A percentile compares a stretch with the other conserved stretches of the same genome.
Conservation (phyloP, 2,329 filamentous ascomycete species). For the Penicillium sp. region DNA sequence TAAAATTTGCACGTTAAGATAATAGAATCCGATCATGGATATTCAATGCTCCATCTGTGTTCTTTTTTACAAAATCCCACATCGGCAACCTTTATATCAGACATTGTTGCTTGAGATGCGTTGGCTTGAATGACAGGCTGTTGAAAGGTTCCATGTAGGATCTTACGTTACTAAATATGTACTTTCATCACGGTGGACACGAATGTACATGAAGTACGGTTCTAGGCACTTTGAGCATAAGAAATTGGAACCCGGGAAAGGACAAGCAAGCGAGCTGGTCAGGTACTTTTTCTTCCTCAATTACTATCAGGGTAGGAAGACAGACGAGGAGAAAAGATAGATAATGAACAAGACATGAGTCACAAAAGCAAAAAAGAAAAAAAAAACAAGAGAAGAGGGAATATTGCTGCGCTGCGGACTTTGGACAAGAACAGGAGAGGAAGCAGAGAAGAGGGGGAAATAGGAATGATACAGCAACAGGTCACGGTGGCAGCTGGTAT, state of each 20-base stretch:
- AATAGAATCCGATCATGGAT: not conserved
- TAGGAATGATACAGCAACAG: conserved; percentile 25
- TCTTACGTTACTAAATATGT: too few species aligned
- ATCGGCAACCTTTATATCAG: too few species aligned
- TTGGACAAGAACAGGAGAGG: conserved; percentile 30
- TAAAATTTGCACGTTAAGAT: not conserved
- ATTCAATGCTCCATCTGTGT: not conserved
- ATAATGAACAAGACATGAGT: conserved; percentile 23
- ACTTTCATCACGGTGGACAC: too few species aligned
- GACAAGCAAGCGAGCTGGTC: conserved; percentile 9
- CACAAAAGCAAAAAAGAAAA: conserved; percentile 25
- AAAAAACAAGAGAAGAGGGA: conserved; percentile 38
- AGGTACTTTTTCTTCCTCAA: conserved; percentile 34
- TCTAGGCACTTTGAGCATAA: too few species aligned
- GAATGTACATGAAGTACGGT: too few species aligned
- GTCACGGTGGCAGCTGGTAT: conserved; percentile 18
- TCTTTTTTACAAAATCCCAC: too few species aligned
- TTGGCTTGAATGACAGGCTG: too few species aligned
- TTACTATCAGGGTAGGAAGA: conserved; percentile 34
- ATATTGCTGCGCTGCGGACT: conserved; percentile 43
- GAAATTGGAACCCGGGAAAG: not conserved
- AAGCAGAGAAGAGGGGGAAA: conserved; percentile 23
- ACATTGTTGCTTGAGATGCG: too few species aligned
- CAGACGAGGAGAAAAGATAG: conserved; percentile 27
- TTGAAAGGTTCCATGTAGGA: too few species aligned